Evolutionary conservation across 202 grass and related monocot species (phyloP), one percentile per base, ranked within the genome.

Genomic region (Hordeum pubiflorum): DNA sequence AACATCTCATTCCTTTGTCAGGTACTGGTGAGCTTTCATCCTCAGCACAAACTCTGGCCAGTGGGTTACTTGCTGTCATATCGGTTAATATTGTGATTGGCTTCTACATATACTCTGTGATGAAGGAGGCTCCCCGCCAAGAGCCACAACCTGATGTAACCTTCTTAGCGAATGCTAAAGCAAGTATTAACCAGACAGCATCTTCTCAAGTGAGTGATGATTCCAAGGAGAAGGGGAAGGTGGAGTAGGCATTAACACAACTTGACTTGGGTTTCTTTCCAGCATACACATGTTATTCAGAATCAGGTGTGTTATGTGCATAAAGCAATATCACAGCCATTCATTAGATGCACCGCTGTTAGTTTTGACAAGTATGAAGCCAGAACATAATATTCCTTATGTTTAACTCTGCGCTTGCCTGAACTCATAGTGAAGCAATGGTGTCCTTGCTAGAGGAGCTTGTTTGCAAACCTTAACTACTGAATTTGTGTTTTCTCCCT

Each of bases 31-130:
- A 88, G 58, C 77, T 97, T 44, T 92, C 94, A 36, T 83, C 94
- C 22, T 88, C 90, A 8, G 50, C 82, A 2, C 88, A 91, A 65
- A 97, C 94, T 33, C 86, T 97, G 22, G 23, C 78, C 39, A 93
- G 91, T 54, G 94, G 89, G 18, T 97, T 94, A 72, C 79, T 97
- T 60, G 94, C 94, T 15, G 90, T 97, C 64, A 86, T 97, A 84
- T 93, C 92, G 0, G 82, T 94, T 60, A 97, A 92, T 85, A n/a
- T 94, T 50, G 88, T 97, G 59, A 97, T 97, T 0, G 86, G 81
- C 33, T 86, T 91, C 27, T 97, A 97, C 73, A 97, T 97, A 48
- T 91, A 84, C 48, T 89, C 90, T 67, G 89, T 88, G 14, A 87
- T 97, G 87, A 94, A 91, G 88, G 91, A 92, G 22, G 71, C 83